Conservation (phyloP, 2,329 filamentous ascomycete species). For the Aspergillus sclerotialis region DNA sequence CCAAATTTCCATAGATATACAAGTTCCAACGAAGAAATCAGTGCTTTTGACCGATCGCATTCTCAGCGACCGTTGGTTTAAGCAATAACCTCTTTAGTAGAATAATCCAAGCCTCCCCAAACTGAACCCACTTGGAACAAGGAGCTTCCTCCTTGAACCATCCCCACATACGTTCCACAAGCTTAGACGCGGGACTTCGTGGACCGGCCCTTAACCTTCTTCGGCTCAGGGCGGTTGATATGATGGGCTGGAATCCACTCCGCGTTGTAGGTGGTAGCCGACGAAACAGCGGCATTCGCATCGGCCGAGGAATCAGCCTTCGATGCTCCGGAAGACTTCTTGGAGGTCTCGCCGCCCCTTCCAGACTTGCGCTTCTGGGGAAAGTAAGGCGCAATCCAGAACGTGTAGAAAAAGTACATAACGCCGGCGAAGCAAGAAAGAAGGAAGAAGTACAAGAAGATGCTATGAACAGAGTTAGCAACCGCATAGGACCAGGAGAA, state of each 20-base stretch:
- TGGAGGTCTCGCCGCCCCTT: conserved; percentile 60
- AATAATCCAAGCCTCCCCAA: not conserved
- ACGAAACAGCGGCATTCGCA: conserved; percentile 63
- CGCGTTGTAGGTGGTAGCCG: conserved; percentile 74
- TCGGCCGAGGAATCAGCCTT: conserved; percentile 61
- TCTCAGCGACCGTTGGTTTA: conserved; percentile 12
- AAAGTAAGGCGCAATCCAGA: conserved; percentile 94
- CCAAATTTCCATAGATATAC: conserved; percentile 18
- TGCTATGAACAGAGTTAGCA: conserved; percentile 46
- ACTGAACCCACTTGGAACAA: not conserved
- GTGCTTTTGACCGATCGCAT: conserved; percentile 11
- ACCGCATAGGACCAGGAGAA: no score
- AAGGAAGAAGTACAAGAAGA: conserved; percentile 96
- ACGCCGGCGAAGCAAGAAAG: conserved; percentile 68
- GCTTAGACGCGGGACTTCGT: conserved; percentile 27
- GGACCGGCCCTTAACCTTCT: conserved; percentile 49
- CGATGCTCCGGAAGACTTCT: conserved; percentile 52
- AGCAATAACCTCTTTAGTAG: not conserved
- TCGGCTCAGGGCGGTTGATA: conserved; percentile 73
- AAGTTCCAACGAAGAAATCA: conserved; percentile 11
- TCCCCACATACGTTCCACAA: conserved; percentile 2
- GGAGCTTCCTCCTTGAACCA: conserved; percentile 1
- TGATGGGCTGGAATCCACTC: conserved; percentile 90
- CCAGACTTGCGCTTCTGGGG: conserved; percentile 64
- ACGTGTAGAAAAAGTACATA: conserved; percentile 95